Conservation (phyloP, 1,284 basidiomycete genomes). For the Puccinia horiana region DNA sequence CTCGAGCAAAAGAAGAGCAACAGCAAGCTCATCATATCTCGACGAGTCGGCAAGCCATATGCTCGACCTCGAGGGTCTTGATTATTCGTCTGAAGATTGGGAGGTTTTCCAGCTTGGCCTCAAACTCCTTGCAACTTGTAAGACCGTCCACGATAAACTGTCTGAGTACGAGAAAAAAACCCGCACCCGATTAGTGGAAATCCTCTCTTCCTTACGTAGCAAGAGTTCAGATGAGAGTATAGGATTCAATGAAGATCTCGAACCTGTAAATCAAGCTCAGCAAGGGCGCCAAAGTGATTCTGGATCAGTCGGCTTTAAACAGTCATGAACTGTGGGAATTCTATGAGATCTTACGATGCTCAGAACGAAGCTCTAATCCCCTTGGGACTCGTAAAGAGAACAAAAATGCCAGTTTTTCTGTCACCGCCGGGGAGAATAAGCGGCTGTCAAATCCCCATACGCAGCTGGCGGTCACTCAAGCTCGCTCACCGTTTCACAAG, state of each 20-base stretch:
- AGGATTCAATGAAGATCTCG: conserved; percentile 53
- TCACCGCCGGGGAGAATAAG: not conserved
- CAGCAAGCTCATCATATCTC: conserved; percentile 27
- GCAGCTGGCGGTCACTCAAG: not conserved
- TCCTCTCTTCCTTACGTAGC: conserved; percentile 65
- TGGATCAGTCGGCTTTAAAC: conserved; percentile 79
- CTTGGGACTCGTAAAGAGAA: not conserved
- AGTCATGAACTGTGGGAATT: conserved; percentile 72
- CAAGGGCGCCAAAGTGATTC: conserved; percentile 70
- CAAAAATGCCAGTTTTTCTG: not conserved
- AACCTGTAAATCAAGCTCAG: conserved; percentile 67
- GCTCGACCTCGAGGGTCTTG: conserved; percentile 64
- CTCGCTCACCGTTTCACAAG: conserved; percentile 61
- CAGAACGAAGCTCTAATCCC: not conserved
- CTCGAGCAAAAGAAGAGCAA: not conserved
- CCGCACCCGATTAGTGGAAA: conserved; percentile 65
- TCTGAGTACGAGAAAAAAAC: conserved; percentile 70
- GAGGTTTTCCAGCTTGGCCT: conserved; percentile 75
- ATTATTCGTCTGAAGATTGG: conserved; percentile 86
- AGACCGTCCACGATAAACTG: conserved; percentile 70
- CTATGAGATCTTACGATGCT: conserved; percentile 60
- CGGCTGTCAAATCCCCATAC: not conserved
- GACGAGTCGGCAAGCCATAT: conserved; percentile 48
- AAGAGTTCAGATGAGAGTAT: conserved; percentile 65
- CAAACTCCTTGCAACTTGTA: conserved; percentile 76